Evolutionary conservation across 352 stramenopile genomes (phyloP).

Genomic region (Phytophthora palmivora): DNA sequence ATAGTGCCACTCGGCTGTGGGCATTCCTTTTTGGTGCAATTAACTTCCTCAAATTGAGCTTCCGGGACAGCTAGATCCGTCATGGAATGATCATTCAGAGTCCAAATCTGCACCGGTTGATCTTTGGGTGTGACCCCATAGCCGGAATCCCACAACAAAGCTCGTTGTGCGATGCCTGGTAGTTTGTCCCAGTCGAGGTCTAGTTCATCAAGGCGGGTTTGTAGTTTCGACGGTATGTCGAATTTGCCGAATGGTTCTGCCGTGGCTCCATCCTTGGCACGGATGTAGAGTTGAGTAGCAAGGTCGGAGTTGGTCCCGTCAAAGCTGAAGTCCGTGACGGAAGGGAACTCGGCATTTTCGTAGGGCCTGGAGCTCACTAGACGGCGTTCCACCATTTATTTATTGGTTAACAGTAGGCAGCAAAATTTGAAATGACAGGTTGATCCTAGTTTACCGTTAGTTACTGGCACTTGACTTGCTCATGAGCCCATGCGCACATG

Average conservation of each 20-base stretch:
- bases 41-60: slow-evolving; percentile 17
- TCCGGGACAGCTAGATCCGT: slow-evolving; percentile 22
- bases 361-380: too few species aligned
- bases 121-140: slow-evolving; percentile 16
- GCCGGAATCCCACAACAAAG: slow-evolving; percentile 40
- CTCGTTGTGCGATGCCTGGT: slow-evolving; percentile 30
- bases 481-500: too few species aligned
- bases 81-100: slow-evolving; percentile 22
- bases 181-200: slow-evolving; percentile 16
- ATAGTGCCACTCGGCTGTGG: slow-evolving; percentile 8
- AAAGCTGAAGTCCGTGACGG: too few species aligned
- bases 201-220: slow-evolving; percentile 11
- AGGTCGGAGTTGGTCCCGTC: too few species aligned
- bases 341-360: too few species aligned
- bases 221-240: neutral
- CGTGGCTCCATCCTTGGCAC: neutral
- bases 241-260: neutral
- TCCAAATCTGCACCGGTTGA: slow-evolving; percentile 20
- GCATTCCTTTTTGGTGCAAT: slow-evolving; percentile 10
- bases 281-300: slow-evolving; percentile 11
- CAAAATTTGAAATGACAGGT: too few species aligned
- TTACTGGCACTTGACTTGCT: too few species aligned
- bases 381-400: too few species aligned
- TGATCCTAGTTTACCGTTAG: too few species aligned
- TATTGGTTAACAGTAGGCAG: too few species aligned